A percentile compares a stretch with the other conserved stretches of the same genome.
phyloP scores from a whole-genome alignment of 306 rosid species.

The Heteromeles arbutifolia region DNA sequence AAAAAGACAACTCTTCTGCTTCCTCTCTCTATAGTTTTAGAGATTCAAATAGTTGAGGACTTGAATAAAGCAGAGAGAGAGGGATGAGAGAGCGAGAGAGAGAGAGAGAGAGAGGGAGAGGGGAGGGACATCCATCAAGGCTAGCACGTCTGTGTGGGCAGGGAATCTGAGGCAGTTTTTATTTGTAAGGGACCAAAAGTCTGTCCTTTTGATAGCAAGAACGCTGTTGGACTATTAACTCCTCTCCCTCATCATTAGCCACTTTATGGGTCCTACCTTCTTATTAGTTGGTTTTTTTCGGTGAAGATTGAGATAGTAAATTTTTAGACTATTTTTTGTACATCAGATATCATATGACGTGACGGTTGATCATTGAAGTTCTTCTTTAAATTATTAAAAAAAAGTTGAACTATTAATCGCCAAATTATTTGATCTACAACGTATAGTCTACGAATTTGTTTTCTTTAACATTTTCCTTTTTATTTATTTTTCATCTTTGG shows the following conservation, averaged over 20 bases:
- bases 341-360: no score
- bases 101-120: slow-evolving; percentile 3
- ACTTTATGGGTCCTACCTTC: slow-evolving; percentile 2
- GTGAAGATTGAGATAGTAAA: no score
- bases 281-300: neutral
- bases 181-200: slow-evolving; percentile 9
- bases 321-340: no score
- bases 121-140: slow-evolving; percentile 32
- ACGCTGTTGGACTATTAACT: slow-evolving; percentile 12
- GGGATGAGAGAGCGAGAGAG: slow-evolving; percentile 1
- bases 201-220: slow-evolving; percentile 32
- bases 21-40: slow-evolving; percentile 13
- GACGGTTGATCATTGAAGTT: no score
- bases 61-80: neutral
- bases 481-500: no score
- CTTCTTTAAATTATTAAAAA: no score
- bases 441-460: no score
- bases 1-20: slow-evolving; percentile 35
- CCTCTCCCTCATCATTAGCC: neutral
- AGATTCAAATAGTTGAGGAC: neutral
- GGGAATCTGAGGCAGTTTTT: slow-evolving; percentile 33
- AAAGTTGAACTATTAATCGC: fast-evolving
- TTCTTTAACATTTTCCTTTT: no score
- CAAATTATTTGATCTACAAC: no score
- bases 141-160: slow-evolving; percentile 35